Evolutionary conservation across 768 basidiomycete genomes (phyloP).

Genomic region (Termitomyces sp.): DNA sequence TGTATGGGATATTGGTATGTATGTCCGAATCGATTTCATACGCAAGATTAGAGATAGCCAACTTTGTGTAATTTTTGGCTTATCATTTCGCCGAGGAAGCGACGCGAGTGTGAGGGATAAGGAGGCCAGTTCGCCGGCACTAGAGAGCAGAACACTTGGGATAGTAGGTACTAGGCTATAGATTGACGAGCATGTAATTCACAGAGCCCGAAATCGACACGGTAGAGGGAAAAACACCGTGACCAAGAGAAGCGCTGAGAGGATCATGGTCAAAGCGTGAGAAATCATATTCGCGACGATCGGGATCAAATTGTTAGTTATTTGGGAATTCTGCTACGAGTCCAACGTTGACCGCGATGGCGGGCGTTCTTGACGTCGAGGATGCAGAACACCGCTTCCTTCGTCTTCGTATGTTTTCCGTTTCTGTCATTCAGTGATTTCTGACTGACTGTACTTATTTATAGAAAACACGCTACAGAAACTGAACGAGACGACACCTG

Average conservation of each 20-base stretch:
- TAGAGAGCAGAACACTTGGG: no score
- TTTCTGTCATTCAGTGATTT: background rate
- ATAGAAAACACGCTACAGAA: background rate
- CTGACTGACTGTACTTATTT: background rate
- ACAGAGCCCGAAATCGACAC: no score
- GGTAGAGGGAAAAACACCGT: no score
- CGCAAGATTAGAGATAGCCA: no score
- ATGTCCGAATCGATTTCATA: no score
- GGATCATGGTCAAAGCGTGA: background rate
- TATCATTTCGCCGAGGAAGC: no score
- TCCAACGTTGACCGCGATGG: background rate
- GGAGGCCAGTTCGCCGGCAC: no score
- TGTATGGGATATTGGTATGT: no score
- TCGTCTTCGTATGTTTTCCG: conserved; percentile 1
- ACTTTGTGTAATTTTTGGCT: no score
- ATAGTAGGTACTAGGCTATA: no score
- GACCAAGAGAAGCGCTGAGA: background rate
- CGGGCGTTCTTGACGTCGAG: conserved; percentile 5
- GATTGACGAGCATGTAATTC: no score
- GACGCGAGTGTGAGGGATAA: no score
- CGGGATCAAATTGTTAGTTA: conserved; percentile 1
- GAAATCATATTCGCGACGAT: background rate
- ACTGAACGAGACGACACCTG: background rate
- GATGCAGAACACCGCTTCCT: conserved; percentile 1
- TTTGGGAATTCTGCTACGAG: background rate